phyloP scores from a whole-genome alignment of 2,329 filamentous ascomycete species.

The Pseudogymnoascus sp. region DNA sequence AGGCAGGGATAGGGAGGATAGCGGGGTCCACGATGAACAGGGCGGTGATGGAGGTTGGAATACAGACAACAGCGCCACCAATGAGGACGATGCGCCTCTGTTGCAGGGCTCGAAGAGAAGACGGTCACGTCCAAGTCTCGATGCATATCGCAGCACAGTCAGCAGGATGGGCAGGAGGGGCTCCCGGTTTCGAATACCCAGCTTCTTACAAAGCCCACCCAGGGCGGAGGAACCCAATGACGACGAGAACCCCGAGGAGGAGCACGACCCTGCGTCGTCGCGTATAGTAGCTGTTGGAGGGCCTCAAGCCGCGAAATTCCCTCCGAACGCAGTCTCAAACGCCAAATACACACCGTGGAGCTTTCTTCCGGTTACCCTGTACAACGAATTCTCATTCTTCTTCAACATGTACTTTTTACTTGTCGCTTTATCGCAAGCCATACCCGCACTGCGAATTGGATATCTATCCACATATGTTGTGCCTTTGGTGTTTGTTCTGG shows the following conservation, averaged over 20 bases:
- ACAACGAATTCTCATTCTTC: slow-evolving; percentile 99
- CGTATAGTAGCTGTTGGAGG: slow-evolving; percentile 70
- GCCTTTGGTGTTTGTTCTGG: slow-evolving; percentile 81
- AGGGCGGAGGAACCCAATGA: slow-evolving; percentile 22
- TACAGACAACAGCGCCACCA: slow-evolving; percentile 48
- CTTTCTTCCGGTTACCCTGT: slow-evolving; percentile 87
- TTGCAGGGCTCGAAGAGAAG: slow-evolving; percentile 35
- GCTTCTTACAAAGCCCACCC: slow-evolving; percentile 47
- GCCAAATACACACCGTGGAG: slow-evolving; percentile 95
- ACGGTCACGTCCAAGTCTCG: slow-evolving; percentile 28
- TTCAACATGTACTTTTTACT: slow-evolving; percentile 99
- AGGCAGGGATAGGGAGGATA: slow-evolving; percentile 47
- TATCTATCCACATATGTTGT: slow-evolving; percentile 93
- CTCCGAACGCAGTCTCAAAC: slow-evolving; percentile 87
- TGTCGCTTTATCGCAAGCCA: slow-evolving; percentile 86
- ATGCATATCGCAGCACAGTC: slow-evolving; percentile 33
- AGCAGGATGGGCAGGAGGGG: slow-evolving; percentile 39
- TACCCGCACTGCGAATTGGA: slow-evolving; percentile 81
- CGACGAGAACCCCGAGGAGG: slow-evolving; percentile 38
- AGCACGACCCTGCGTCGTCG: slow-evolving; percentile 59
- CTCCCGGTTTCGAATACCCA: slow-evolving; percentile 54
- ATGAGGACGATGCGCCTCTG: slow-evolving; percentile 66
- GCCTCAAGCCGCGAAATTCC: slow-evolving; percentile 65
- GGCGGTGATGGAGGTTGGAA: slow-evolving; percentile 40
- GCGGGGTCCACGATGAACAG: slow-evolving; percentile 57